These are phyloP conservation scores for Fusarium sp. DNA, from an alignment of 2,329 filamentous ascomycete species.

Conservation along the genomic window DNA sequence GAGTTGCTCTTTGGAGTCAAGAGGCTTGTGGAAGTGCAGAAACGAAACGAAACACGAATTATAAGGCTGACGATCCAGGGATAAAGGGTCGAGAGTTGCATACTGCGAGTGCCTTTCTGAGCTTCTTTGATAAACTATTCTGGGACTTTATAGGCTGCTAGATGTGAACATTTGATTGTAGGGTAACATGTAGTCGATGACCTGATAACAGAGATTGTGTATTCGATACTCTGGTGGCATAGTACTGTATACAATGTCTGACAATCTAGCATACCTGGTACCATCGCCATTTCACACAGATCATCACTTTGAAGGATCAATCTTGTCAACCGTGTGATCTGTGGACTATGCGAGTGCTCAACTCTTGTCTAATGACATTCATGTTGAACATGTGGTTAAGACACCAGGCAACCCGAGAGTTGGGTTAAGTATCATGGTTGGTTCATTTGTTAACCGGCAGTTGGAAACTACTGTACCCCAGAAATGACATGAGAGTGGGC, in stretches of 20 bases:
- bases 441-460: constrained; percentile 5
- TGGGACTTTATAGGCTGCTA: neutral
- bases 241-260: neutral
- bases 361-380: neutral
- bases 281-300: neutral
- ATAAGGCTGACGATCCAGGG: constrained; percentile 27
- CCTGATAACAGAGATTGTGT: neutral
- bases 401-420: constrained; percentile 13
- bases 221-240: neutral
- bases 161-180: neutral
- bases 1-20: neutral
- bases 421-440: constrained; percentile 23
- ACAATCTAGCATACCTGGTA: neutral
- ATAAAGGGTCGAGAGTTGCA: constrained; percentile 22
- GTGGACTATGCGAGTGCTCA: constrained; percentile 25
- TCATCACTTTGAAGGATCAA: neutral
- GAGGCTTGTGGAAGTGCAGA: constrained; percentile 10
- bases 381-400: constrained; percentile 12
- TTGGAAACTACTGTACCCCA: constrained; percentile 12
- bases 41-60: constrained; percentile 7
- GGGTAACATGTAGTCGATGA: constrained; percentile 1
- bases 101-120: neutral
- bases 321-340: constrained; percentile 15
- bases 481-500: neutral
- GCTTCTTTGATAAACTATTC: neutral